phyloP scores from a whole-genome alignment of 768 basidiomycete species.

The Leccinum imitatum region DNA sequence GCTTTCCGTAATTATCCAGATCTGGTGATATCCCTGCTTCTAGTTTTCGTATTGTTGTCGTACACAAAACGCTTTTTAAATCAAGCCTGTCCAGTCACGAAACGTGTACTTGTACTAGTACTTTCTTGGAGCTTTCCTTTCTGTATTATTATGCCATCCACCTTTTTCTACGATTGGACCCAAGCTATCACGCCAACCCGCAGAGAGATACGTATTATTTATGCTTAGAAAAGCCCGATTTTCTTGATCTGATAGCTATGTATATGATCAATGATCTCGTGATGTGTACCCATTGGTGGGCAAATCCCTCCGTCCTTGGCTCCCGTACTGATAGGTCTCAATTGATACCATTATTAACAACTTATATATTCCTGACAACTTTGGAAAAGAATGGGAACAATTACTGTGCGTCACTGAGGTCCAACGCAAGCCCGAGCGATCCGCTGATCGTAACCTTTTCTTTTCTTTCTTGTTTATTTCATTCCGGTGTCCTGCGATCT shows the following conservation, averaged over 20 bases:
- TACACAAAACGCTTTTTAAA: constrained; percentile 17
- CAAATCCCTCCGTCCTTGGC: constrained; percentile 14
- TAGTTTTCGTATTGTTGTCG: constrained; percentile 26
- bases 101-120: constrained; percentile 26
- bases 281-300: constrained; percentile 13
- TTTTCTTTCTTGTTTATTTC: neutral
- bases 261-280: constrained; percentile 23
- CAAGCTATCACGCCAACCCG: constrained; percentile 3
- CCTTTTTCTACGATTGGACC: constrained; percentile 14
- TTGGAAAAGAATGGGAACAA: constrained; percentile 6
- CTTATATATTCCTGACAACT: neutral
- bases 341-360: constrained; percentile 2
- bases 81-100: constrained; percentile 6
- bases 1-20: constrained; percentile 20
- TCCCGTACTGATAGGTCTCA: constrained; percentile 3
- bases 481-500: neutral
- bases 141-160: constrained; percentile 29
- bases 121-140: constrained; percentile 29
- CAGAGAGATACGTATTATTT: constrained; percentile 19
- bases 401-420: neutral
- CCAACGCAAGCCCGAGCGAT: constrained; percentile 10
- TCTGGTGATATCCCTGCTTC: constrained; percentile 16
- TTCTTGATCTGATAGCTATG: constrained; percentile 23
- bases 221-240: constrained; percentile 19
- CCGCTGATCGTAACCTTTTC: constrained; percentile 15